Base-by-base conservation (phyloP, 768 basidiomycete species). In the Boletus barrowsii region DNA sequence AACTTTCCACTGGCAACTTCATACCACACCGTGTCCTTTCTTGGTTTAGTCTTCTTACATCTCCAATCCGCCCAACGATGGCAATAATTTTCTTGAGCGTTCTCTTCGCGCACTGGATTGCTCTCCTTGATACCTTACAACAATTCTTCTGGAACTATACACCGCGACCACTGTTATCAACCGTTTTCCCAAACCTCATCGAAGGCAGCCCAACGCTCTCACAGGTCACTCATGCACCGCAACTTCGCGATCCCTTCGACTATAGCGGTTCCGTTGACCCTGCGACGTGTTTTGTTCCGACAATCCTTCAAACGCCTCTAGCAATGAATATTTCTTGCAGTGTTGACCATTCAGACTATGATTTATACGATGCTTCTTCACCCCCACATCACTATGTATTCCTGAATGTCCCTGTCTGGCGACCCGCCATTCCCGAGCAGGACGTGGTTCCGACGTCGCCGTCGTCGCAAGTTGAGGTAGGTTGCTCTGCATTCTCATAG, bases 101-200 rank as follows among this genome's bases (percentile, higher is more conserved):
- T 29, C 56, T 63, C 15, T 20, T 62, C 24, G 56, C 29, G 10
- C 56, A 63, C 36, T 64, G 56, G 47, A 24, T 62, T 32, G 15
- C 57, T 29, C 44, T 65, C 26, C 40, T 64, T n/a, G 41, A 42
- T 39, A 35, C n/a, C 39, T 6, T 64, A 7, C 63, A 53, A 44
- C 51, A 22, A 5, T 36, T 59, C 32, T 39, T 64, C 22, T 47
- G 33, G 52, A 40, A 44, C 42, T 33, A 49, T 39, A 20, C 52
- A 10, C 59, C 59, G 2, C 59, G 22, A 44, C 49, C 49, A 10
- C 33, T 53, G 10, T 32, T 65, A 29, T 63, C 62, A 11, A 40
- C 55, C 26, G 8, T 51, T 26, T 42, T 43, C 51, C 47, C 42
- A 17, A 11, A 13, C n/a, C 48, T 54, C 41, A 51, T 62, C 40